Percentiles rank a stretch among this genome's conserved stretches.
Conservation (phyloP, 306 rosid genomes). For the Acmispon strigosus region DNA sequence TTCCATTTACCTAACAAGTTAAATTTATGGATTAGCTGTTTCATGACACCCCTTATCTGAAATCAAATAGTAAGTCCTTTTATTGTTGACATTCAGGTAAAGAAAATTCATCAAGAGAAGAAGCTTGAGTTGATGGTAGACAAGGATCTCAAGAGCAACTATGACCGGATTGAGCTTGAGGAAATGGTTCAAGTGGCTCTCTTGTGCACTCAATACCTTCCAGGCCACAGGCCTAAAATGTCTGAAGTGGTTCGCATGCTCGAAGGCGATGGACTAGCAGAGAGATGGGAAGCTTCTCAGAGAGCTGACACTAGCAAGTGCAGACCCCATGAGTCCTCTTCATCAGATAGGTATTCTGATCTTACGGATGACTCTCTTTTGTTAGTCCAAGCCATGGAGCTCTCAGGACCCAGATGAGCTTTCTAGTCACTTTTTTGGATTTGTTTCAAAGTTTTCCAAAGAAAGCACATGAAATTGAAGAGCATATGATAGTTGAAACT, state of each 20-base stretch:
- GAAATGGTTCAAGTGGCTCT: conserved; percentile 51
- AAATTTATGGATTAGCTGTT: no score
- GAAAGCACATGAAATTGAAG: conserved; percentile 30
- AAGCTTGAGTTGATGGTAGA: conserved; percentile 42
- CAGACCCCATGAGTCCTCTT: conserved; percentile 34
- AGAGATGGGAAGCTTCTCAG: conserved; percentile 49
- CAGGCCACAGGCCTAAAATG: conserved; percentile 45
- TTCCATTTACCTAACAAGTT: no score
- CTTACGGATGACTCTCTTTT: conserved; percentile 87
- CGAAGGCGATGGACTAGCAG: conserved; percentile 50
- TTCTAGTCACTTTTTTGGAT: neutral
- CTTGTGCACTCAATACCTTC: conserved; percentile 43
- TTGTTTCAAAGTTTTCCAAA: neutral
- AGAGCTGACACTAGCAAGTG: conserved; percentile 27
- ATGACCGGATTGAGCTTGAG: conserved; percentile 43
- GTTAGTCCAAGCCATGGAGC: conserved; percentile 96
- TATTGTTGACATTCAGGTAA: conserved; percentile 29
- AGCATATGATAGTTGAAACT: conserved; percentile 38
- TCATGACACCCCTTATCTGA: neutral
- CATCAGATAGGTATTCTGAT: conserved; percentile 65
- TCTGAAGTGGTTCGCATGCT: conserved; percentile 49
- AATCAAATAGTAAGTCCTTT: neutral
- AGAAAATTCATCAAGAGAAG: conserved; percentile 43
- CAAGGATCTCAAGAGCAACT: conserved; percentile 44
- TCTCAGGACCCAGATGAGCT: conserved; percentile 89